These are phyloP conservation scores for Pseudopithomyces maydicus DNA, from an alignment of 2,329 filamentous ascomycete species.

Conservation along the genomic window DNA sequence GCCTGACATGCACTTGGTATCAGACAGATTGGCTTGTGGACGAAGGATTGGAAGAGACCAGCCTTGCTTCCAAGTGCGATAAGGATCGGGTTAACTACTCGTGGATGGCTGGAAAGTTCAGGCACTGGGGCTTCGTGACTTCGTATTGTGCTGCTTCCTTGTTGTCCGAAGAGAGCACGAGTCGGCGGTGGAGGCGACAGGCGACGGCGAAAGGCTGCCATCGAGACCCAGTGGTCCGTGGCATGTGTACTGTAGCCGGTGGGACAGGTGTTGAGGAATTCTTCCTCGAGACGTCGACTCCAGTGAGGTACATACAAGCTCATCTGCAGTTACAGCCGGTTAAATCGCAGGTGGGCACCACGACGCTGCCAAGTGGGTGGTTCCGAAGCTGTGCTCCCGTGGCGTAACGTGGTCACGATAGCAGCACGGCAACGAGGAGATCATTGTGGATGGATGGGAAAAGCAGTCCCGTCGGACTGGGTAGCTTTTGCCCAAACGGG, in stretches of 20 bases:
- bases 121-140: background rate
- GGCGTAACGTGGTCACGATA: background rate
- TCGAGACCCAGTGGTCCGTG: background rate
- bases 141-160: background rate
- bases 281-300: slow-evolving; percentile 12
- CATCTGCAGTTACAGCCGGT: slow-evolving; percentile 15
- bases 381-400: background rate
- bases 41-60: slow-evolving; percentile 1
- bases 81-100: background rate
- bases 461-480: background rate
- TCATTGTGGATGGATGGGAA: background rate
- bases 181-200: background rate
- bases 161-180: no score
- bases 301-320: slow-evolving; percentile 6
- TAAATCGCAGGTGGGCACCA: slow-evolving; percentile 14
- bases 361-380: background rate
- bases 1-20: background rate
- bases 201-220: background rate
- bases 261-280: background rate
- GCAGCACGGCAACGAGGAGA: background rate
- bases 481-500: background rate
- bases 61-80: background rate
- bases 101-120: background rate
- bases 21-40: background rate
- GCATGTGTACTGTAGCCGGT: background rate